Evolutionary conservation across 2,329 filamentous ascomycete species (phyloP), one percentile per base, ranked within the genome.

Genomic region (Dactylellina haptotyla): DNA sequence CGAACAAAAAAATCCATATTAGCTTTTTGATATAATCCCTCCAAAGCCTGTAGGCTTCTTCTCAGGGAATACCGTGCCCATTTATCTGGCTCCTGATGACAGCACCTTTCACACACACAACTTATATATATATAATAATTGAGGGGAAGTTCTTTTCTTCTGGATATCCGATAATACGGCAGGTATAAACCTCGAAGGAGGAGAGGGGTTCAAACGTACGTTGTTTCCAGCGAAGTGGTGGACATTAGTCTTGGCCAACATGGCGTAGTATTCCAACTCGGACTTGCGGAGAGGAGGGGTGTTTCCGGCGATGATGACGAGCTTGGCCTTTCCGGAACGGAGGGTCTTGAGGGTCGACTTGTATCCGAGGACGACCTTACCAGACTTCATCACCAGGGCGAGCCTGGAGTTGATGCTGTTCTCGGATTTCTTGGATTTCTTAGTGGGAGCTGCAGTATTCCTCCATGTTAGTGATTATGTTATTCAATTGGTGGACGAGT

Each of bases 141-240:
- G 53, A 28, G 14, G n/a, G n/a, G n/a, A n/a, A n/a, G n/a, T n/a
- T n/a, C n/a, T 10, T 28, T 28, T 20, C 20, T 26, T 66, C 53
- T 73, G 69, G 69, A 56, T 48, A 51, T 66, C 50, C 58, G 41
- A 73, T 73, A 73, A 73, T 73, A 57, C 69, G 54, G 26, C 63
- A 69, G 70, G 63, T 63, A 67, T 56, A 64, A 63, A 64, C 39
- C 61, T 62, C 45, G 43, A 32, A 46, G 56, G 26, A 64, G 39
- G 45, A 45, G 12, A 9, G 9, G 12, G 14, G 12, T 34, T 18
- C 39, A 25, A 51, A 92, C 94, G 90, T 90, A 98, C 94, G 89
- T 98, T 98, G 90, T 96, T 97, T 81, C 95, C 95, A 79, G 87
- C 87, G 86, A 97, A 98, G 88, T 99, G 95, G 88, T 98, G 94